A percentile compares a stretch with the other conserved stretches of the same genome.
phyloP scores from a whole-genome alignment of 345 rosid genomes.

The Combretum micranthum region DNA sequence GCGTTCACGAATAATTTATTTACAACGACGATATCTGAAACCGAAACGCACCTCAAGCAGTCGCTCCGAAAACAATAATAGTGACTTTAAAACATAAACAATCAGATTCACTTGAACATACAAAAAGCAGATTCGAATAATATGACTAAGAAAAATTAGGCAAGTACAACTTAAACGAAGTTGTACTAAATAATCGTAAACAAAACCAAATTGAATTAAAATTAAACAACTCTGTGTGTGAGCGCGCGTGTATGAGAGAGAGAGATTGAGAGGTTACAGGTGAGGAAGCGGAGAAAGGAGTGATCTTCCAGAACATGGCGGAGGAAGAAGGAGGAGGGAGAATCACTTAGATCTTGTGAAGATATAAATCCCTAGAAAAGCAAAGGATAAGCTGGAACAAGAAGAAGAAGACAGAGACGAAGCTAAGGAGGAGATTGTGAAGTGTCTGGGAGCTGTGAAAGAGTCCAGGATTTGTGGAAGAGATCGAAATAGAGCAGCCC shows the following conservation, averaged over 20 bases:
- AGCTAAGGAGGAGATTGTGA: conserved; percentile 3
- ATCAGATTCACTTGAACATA: too few relatives aligned
- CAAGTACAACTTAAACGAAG: too few relatives aligned
- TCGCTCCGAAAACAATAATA: too few relatives aligned
- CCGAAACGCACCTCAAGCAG: background rate
- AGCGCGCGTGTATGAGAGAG: background rate
- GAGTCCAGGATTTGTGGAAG: conserved; percentile 30
- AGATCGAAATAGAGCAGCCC: conserved; percentile 17
- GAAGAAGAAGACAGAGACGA: background rate
- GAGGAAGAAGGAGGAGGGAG: conserved; percentile 9
- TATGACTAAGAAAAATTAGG: too few relatives aligned
- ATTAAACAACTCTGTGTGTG: background rate
- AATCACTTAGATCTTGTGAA: conserved; percentile 39
- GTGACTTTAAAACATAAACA: too few relatives aligned
- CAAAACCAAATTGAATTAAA: background rate
- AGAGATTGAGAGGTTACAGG: conserved; percentile 58
- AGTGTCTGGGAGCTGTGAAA: conserved; percentile 1
- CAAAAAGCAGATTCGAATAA: too few relatives aligned
- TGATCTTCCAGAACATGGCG: conserved; percentile 94
- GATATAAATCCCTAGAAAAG: conserved; percentile 29
- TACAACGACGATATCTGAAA: background rate
- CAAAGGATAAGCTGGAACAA: conserved; percentile 30
- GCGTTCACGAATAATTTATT: too few relatives aligned
- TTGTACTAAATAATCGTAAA: too few relatives aligned
- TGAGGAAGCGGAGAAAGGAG: conserved; percentile 79